Evolutionary conservation across 1,139 yeast genomes (phyloP).

Genomic region (Blastobotrys arbuscula): DNA sequence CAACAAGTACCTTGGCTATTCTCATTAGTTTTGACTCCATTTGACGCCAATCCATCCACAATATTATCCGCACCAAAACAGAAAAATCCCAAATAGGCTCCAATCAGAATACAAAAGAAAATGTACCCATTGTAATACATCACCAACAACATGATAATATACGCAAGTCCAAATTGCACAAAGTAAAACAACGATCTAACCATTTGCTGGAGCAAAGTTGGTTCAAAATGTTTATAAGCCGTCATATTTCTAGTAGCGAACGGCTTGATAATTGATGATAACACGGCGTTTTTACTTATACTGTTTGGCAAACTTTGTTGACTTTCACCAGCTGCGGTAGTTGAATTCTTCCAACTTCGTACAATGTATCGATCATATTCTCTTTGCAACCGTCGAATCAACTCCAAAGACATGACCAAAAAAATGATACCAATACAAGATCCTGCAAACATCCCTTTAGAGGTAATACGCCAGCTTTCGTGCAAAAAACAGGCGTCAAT

Average conservation of each 20-base stretch:
- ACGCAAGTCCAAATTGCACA: slow-evolving; percentile 57
- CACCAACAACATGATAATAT: slow-evolving; percentile 61
- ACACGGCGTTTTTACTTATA: background rate
- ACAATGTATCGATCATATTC: slow-evolving; percentile 48
- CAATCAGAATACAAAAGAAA: slow-evolving; percentile 56
- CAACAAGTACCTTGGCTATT: slow-evolving; percentile 9
- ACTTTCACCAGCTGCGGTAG: background rate
- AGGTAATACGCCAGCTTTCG: slow-evolving; percentile 55
- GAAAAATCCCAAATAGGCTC: slow-evolving; percentile 56
- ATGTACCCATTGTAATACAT: slow-evolving; percentile 72
- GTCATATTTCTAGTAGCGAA: background rate
- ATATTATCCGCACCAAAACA: slow-evolving; percentile 29
- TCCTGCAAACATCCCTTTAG: slow-evolving; percentile 61
- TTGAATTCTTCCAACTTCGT: slow-evolving; percentile 21
- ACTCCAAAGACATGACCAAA: slow-evolving; percentile 51
- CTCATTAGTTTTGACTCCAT: slow-evolving; percentile 1
- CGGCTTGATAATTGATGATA: background rate
- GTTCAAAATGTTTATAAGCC: slow-evolving; percentile 19
- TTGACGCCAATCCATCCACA: slow-evolving; percentile 3
- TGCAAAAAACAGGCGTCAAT: slow-evolving; percentile 60
- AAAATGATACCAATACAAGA: slow-evolving; percentile 61
- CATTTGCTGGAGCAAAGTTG: slow-evolving; percentile 46
- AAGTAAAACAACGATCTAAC: slow-evolving; percentile 47
- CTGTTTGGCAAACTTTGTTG: background rate
- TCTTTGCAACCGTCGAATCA: slow-evolving; percentile 51